phyloP scores from a whole-genome alignment of 805 yeast species.

The Suhomyces emberorum region DNA sequence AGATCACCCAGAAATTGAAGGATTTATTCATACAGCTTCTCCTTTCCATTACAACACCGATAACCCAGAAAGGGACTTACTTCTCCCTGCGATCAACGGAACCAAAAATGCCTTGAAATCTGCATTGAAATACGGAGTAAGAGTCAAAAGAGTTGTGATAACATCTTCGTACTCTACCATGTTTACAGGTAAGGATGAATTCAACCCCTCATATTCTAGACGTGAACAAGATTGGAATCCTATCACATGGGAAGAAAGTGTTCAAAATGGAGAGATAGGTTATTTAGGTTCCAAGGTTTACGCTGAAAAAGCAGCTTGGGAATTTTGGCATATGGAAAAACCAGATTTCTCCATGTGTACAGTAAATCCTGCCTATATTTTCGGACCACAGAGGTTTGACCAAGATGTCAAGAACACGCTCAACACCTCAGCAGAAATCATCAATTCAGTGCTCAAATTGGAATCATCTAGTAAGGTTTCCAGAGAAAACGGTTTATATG shows the following conservation, averaged over 20 bases:
- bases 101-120: constrained; percentile 47
- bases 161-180: constrained; percentile 52
- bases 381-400: constrained; percentile 19
- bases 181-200: constrained; percentile 25
- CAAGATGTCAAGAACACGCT: constrained; percentile 11
- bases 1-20: constrained; percentile 38
- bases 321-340: constrained; percentile 15
- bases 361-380: constrained; percentile 15
- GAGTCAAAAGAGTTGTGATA: constrained; percentile 26
- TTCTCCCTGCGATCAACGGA: constrained; percentile 58
- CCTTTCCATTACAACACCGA: constrained; percentile 44
- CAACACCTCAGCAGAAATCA: constrained; percentile 12
- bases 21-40: constrained; percentile 50
- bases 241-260: constrained; percentile 17
- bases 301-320: constrained; percentile 34
- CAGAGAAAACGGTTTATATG: constrained; percentile 5
- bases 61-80: constrained; percentile 46
- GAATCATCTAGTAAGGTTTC: constrained; percentile 5
- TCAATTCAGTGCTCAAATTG: constrained; percentile 8
- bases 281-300: constrained; percentile 31
- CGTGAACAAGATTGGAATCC: constrained; percentile 10
- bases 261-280: constrained; percentile 17
- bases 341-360: constrained; percentile 12
- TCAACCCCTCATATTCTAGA: constrained; percentile 5
- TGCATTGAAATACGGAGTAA: constrained; percentile 40